Evolutionary conservation across 1,284 basidiomycete genomes (phyloP), one percentile per base, ranked within the genome.

Genomic region (Boletellus deceptivus): DNA sequence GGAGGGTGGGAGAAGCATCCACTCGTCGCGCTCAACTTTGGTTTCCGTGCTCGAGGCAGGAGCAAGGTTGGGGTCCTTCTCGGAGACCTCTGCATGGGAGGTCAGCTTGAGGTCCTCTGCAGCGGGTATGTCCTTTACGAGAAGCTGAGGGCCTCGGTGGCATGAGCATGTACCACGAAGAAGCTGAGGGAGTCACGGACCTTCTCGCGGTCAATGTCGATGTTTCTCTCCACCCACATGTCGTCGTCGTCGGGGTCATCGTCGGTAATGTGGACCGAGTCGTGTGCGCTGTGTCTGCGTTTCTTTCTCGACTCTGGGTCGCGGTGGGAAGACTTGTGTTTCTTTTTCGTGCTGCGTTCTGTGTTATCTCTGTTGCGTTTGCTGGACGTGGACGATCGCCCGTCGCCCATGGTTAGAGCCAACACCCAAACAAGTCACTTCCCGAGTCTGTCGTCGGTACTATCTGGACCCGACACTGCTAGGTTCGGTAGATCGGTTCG

Each of bases 221-320:
- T 83, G 59, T 91, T 89, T 75, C 91, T 92, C 71, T 93, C 91
- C 34, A 89, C 79, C 91, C 92, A 93, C 74, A 90, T 80, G 47
- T 83, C 84, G 29, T 83, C 78, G 57, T 84, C 84, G 58, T 78
- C 72, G 31, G 77, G 75, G 62, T 83, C 81, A 53, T 84, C 82
- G 56, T 83, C 83, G 0, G 80, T 75, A 24, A 82, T 75, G 40
- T 64, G 68, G 25, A 74, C 49, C 14, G 60, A 62, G 48, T 66
- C 61, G 24, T 60, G 60, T 10, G 48, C 46, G 46, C 61, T 64
- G 35, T 55, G 64, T 59, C 63, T 70, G 43, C 67, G 70, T 39
- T 66, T 71, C 55, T 70, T 74, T 50, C 65, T 68, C 25, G 60
- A 61, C 50, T 63, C 65, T 31, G 48, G 11, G 17, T 48, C 47